phyloP scores from a whole-genome alignment of 2,329 filamentous ascomycete genomes.

The Tolypocladium cylindrosporum region DNA sequence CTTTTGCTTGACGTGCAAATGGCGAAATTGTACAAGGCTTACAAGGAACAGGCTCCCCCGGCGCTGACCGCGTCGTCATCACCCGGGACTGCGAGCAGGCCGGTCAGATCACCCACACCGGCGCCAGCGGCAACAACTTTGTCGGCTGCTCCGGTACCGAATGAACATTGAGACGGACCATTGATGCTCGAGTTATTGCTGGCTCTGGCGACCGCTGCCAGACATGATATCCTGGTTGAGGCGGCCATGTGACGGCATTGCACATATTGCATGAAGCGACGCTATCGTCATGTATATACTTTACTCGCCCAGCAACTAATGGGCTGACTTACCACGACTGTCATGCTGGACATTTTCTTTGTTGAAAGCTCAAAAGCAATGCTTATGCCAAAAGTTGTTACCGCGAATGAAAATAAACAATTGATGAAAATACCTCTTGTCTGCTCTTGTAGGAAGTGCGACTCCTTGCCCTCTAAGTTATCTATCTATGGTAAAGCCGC shows the following conservation, averaged over 20 bases:
- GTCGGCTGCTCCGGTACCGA: constrained; percentile 41
- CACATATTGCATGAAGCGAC: background rate
- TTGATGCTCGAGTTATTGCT: too few species aligned
- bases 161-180: background rate
- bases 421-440: too few species aligned
- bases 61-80: constrained; percentile 55
- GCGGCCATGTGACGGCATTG: background rate
- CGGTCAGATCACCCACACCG: constrained; percentile 60
- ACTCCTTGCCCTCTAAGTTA: too few species aligned
- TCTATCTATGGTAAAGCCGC: too few species aligned
- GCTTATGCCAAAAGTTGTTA: background rate
- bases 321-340: background rate
- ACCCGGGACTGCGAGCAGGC: constrained; percentile 45
- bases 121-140: constrained; percentile 58
- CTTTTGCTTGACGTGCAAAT: too few species aligned
- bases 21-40: background rate
- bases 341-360: background rate
- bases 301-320: background rate
- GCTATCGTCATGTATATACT: background rate
- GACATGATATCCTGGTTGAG: too few species aligned
- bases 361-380: background rate
- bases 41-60: constrained; percentile 31
- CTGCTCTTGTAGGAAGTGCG: too few species aligned
- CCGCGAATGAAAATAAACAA: background rate
- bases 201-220: too few species aligned